Evolutionary conservation across 1,284 basidiomycete species (phyloP).

Genomic region (Rhodotorula sp.): DNA sequence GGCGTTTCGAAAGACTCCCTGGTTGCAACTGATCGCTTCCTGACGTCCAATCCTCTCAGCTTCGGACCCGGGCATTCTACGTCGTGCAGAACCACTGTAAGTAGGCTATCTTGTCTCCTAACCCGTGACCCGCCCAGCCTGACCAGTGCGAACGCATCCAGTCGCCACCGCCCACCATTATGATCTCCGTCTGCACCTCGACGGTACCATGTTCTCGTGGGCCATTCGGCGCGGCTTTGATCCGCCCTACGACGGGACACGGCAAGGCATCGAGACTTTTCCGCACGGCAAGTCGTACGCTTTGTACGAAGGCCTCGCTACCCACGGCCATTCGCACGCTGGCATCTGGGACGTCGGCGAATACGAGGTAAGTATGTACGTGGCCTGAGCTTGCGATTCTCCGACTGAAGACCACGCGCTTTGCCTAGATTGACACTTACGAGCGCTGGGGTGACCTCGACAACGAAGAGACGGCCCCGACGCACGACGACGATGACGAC

Average conservation of each 20-base stretch:
- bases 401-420: too few species aligned
- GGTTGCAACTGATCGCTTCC: background rate
- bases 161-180: constrained; percentile 24
- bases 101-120: background rate
- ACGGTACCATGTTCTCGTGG: constrained; percentile 16
- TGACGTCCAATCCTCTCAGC: background rate
- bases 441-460: background rate
- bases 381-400: background rate
- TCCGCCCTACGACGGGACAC: background rate
- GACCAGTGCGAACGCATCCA: background rate
- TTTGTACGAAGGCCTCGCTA: constrained; percentile 16
- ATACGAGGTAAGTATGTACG: constrained; percentile 8
- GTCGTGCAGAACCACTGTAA: constrained; percentile 27
- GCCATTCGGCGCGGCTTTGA: constrained; percentile 20
- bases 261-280: constrained; percentile 20
- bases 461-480: background rate
- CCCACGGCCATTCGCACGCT: background rate
- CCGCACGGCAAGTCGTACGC: constrained; percentile 17
- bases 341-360: constrained; percentile 22
- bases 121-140: background rate
- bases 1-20: background rate
- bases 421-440: background rate
- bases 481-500: background rate
- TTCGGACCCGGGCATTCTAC: constrained; percentile 24
- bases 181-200: constrained; percentile 32